phyloP scores from a whole-genome alignment of 495 filamentous ascomycete species.

The Penicillium cinerascens region DNA sequence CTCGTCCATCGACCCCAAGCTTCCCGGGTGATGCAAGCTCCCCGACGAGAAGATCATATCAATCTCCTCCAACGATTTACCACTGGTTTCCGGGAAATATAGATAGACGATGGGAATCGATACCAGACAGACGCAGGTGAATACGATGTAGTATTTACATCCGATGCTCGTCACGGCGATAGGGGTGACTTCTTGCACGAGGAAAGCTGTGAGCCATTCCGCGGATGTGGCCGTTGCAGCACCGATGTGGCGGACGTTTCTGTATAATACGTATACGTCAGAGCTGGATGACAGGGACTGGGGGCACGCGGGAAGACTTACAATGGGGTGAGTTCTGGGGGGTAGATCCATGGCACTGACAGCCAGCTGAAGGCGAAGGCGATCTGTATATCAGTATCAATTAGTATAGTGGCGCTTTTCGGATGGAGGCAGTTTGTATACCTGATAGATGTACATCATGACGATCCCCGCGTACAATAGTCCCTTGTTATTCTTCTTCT shows the following conservation, averaged over 20 bases:
- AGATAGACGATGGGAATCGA: constrained; percentile 39
- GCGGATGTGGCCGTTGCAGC: constrained; percentile 5
- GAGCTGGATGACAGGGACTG: too few species aligned
- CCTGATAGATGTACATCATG: too few species aligned
- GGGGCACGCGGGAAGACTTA: too few species aligned
- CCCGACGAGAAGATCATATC: constrained; percentile 11
- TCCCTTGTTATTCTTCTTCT: too few species aligned
- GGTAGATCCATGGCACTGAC: constrained; percentile 10
- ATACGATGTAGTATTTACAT: constrained; percentile 1
- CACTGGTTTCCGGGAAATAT: constrained; percentile 60
- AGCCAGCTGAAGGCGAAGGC: constrained; percentile 11
- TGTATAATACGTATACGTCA: too few species aligned
- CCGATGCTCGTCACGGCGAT: constrained; percentile 5
- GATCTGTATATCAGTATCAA: not conserved
- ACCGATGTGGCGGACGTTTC: constrained; percentile 11
- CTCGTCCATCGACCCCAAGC: too few species aligned
- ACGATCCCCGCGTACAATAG: too few species aligned
- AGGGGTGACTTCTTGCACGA: constrained; percentile 3
- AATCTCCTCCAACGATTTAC: constrained; percentile 63
- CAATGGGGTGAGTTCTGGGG: constrained; percentile 13
- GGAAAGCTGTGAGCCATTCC: constrained; percentile 12
- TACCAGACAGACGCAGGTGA: not conserved
- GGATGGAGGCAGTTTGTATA: too few species aligned
- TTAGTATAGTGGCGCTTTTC: too few species aligned
- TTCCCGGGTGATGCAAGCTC: too few species aligned